These are phyloP conservation scores for Melanogaster broomeanus DNA, from an alignment of 768 basidiomycete genomes.

Conservation along the genomic window DNA sequence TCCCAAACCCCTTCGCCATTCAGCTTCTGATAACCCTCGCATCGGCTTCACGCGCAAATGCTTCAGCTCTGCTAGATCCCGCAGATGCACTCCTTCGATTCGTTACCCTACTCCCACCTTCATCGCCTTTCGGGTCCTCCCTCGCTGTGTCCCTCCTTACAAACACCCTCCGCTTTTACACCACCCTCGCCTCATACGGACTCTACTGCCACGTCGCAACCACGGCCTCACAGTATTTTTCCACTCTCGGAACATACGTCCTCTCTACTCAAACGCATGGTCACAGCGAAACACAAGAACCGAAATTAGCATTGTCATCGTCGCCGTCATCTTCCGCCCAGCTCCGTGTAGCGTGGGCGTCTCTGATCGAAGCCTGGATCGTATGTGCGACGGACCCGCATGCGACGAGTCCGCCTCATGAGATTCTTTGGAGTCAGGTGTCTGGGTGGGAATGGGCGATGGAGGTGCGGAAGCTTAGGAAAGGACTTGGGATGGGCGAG, in stretches of 20 bases:
- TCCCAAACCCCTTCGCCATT: conserved; percentile 52
- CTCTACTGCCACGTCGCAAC: conserved; percentile 68
- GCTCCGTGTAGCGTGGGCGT: conserved; percentile 54
- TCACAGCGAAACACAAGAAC: conserved; percentile 20
- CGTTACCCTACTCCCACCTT: conserved; percentile 54
- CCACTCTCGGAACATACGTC: conserved; percentile 49
- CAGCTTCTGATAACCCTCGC: conserved; percentile 59
- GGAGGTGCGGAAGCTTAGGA: conserved; percentile 48
- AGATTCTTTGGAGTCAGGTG: conserved; percentile 88
- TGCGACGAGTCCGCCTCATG: conserved; percentile 80
- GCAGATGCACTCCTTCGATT: conserved; percentile 76
- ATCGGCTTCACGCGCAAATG: conserved; percentile 67
- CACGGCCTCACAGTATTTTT: conserved; percentile 58
- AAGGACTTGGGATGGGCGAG: conserved; percentile 32
- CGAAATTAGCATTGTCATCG: neutral
- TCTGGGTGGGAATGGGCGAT: conserved; percentile 75
- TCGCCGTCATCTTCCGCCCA: conserved; percentile 3
- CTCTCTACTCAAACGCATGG: conserved; percentile 26
- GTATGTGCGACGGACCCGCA: conserved; percentile 91
- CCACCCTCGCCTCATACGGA: conserved; percentile 73
- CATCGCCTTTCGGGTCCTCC: conserved; percentile 37
- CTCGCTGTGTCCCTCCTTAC: conserved; percentile 50
- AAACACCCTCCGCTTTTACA: conserved; percentile 64
- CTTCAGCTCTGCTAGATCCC: conserved; percentile 52
- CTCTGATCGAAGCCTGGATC: conserved; percentile 70